Evolutionary conservation across 1,139 yeast genomes (phyloP).

Genomic region (Lodderomyces theae): DNA sequence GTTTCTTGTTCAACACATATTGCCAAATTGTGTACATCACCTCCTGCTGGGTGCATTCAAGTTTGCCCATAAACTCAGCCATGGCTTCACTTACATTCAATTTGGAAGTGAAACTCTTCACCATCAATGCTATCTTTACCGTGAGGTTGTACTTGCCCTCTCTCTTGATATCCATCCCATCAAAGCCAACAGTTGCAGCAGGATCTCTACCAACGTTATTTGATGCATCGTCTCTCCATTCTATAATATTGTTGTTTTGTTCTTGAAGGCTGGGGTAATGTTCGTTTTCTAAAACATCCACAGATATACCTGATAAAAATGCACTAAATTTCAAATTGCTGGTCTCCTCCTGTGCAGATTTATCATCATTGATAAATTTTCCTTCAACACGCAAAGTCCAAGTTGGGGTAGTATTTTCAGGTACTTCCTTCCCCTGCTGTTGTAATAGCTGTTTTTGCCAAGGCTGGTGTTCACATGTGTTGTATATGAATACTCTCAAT

Average conservation of each 20-base stretch:
- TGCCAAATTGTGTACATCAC: constrained; percentile 85
- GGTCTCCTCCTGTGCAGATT: constrained; percentile 9
- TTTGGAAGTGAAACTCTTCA: constrained; percentile 65
- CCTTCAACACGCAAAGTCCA: constrained; percentile 95
- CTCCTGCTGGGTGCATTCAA: constrained; percentile 82
- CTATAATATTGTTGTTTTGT: constrained; percentile 35
- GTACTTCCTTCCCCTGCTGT: constrained; percentile 19
- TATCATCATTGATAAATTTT: constrained; percentile 47
- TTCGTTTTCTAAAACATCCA: constrained; percentile 59
- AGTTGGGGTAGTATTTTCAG: constrained; percentile 37
- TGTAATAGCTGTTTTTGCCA: constrained; percentile 66
- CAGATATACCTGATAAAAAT: constrained; percentile 78
- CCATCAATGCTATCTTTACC: constrained; percentile 74
- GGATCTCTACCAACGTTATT: constrained; percentile 22
- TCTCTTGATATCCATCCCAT: constrained; percentile 85
- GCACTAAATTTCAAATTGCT: constrained; percentile 56
- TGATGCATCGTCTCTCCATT: constrained; percentile 38
- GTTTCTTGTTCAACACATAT: constrained; percentile 72
- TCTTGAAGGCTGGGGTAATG: constrained; percentile 38
- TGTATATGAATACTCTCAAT: constrained; percentile 78
- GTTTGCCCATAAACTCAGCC: constrained; percentile 67
- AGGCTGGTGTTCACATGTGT: constrained; percentile 81
- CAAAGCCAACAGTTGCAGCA: constrained; percentile 49
- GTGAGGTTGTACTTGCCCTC: constrained; percentile 66
- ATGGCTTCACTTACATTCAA: constrained; percentile 62